These are phyloP conservation scores for Ottelia alismoides DNA, from an alignment of 106 monocot species.

Conservation along the genomic window DNA sequence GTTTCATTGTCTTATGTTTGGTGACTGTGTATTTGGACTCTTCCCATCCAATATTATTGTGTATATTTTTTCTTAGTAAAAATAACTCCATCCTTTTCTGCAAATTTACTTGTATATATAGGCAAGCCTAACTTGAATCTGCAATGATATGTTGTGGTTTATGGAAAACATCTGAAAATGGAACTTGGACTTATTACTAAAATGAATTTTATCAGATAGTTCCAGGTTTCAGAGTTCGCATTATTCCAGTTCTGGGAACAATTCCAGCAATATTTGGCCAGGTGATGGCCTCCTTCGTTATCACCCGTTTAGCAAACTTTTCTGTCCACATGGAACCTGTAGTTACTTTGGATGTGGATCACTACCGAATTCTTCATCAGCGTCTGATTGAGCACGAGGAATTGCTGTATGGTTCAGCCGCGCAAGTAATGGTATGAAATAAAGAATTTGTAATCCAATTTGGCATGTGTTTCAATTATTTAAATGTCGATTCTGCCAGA, in stretches of 20 bases:
- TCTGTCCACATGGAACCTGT: conserved; percentile 73
- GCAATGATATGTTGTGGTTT: background rate
- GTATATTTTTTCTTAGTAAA: no score
- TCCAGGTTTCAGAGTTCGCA: conserved; percentile 96
- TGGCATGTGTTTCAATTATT: no score
- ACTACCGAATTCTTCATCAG: conserved; percentile 84
- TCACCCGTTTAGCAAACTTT: conserved; percentile 55
- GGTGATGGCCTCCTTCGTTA: conserved; percentile 89
- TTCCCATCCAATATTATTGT: no score
- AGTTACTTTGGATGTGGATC: conserved; percentile 87
- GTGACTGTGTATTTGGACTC: no score
- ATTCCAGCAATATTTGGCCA: conserved; percentile 98
- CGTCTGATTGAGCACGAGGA: conserved; percentile 98
- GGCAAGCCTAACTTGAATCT: no score
- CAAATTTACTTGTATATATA: no score
- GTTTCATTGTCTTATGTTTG: no score
- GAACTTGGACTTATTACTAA: background rate
- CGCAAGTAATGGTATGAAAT: conserved; percentile 89
- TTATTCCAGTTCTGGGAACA: conserved; percentile 95
- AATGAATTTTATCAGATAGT: conserved; percentile 52
- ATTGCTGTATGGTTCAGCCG: conserved; percentile 68
- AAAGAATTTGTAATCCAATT: no score
- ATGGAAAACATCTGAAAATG: background rate
- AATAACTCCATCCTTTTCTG: no score
- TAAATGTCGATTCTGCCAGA: no score